Evolutionary conservation across 75 land plant genomes (phyloP), one percentile per base, ranked within the genome.

Genomic region (Sequoiadendron giganteum): DNA sequence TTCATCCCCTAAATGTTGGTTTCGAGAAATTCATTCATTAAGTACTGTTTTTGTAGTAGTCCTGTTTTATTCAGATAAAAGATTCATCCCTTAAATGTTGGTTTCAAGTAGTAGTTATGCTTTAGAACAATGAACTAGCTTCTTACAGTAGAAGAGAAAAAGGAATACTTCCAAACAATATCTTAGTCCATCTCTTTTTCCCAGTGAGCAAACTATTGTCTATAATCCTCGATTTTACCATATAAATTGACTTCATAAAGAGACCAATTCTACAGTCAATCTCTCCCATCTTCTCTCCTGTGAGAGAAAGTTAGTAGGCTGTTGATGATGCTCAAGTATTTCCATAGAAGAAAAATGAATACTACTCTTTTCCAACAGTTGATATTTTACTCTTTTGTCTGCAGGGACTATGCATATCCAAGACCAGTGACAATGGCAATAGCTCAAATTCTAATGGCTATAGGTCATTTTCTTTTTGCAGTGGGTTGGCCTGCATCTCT

Each of bases 401-500:
- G 90, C 92, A 92, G 93, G 78, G 88, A 91, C 55, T 77, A 91
- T 68, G 93, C 89, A 16, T 87, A 88, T 49, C 93, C 93, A 4
- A 45, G 93, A 42, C 88, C 93, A 10, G 72, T 83, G 39, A 34
- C 89, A 38, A 49, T 92, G 88, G 97, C 94, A 43, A 93, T 90
- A 15, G 91, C 96, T 54, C 96, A 94, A 55, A 88, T 93, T 38
- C 52, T 95, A 14, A 93, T 95, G 94, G 93, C 94, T 11, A 85
- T 93, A n/a, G 97, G 97, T 10, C 96, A 93, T 86, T 77, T 92
- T 21, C 38, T 93, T 15, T 85, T 95, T 91, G 96, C 95, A 14
- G 83, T 96, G 90, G 96, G 90, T 15, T 42, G 91, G 88, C 95
- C 97, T 30, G 94, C 94, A 25, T 88, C 94, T 18, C 90, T 96